Percentiles rank a stretch among this genome's conserved stretches.
Evolutionary conservation across 306 rosid genomes (phyloP).

Genomic region (cucumber (Cucumis sativus)): DNA sequence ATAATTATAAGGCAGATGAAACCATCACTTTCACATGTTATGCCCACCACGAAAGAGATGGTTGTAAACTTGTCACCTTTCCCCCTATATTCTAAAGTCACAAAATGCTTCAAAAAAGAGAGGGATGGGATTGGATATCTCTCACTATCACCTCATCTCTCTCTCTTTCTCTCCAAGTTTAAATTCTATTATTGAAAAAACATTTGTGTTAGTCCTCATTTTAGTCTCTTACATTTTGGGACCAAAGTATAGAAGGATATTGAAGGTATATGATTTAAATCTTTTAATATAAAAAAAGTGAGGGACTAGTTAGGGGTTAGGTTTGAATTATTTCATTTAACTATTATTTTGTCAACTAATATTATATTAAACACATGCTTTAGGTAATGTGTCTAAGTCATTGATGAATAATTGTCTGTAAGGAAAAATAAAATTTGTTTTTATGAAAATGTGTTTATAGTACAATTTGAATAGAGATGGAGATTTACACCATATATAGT

Average conservation of each 20-base stretch:
- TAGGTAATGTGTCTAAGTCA: background rate
- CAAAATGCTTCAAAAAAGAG: background rate
- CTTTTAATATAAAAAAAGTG: too few species aligned
- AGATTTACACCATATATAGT: background rate
- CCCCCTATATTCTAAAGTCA: background rate
- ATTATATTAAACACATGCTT: background rate
- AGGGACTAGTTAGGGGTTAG: background rate
- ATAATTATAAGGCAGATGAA: background rate
- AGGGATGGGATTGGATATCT: background rate
- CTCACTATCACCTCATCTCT: background rate
- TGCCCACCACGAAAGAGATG: constrained; percentile 13
- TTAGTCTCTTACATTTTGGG: too few species aligned
- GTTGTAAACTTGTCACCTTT: constrained; percentile 1
- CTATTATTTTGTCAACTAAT: background rate
- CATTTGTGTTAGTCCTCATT: too few species aligned
- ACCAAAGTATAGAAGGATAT: too few species aligned
- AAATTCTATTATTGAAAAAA: too few species aligned
- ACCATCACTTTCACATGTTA: constrained; percentile 11
- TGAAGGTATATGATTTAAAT: too few species aligned
- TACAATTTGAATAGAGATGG: too few species aligned
- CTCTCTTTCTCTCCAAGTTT: too few species aligned
- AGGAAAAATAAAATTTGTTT: background rate
- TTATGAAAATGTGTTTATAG: background rate
- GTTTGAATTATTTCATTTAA: background rate
- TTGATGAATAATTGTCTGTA: background rate